Percentiles rank a stretch among this genome's conserved stretches.
Evolutionary conservation across 495 filamentous ascomycete genomes (phyloP).

Genomic region (Chaetomidium leptoderma): DNA sequence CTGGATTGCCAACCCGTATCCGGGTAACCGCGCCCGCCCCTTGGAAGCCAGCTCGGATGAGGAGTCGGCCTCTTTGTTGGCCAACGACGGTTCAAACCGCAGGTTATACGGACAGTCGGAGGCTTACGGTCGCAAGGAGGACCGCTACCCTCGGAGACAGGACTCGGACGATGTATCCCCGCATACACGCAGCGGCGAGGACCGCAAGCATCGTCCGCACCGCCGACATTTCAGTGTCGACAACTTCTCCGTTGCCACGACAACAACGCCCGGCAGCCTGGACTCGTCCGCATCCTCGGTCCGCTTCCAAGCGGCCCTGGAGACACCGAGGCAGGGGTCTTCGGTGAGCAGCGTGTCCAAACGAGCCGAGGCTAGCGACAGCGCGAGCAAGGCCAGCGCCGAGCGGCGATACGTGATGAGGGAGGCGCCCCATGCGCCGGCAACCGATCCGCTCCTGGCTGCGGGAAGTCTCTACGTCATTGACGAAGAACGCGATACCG

Average conservation of each 20-base stretch:
- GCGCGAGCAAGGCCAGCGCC: not conserved
- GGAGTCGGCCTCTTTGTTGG: constrained; percentile 27
- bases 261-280: constrained; percentile 17
- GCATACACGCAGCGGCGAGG: constrained; percentile 4
- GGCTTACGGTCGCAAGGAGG: not conserved
- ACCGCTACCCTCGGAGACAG: not conserved
- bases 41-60: constrained; percentile 14
- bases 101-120: not conserved
- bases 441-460: constrained; percentile 32
- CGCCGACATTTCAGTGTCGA: constrained; percentile 33
- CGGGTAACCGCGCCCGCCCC: not conserved
- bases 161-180: constrained; percentile 9
- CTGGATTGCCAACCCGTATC: constrained; percentile 23
- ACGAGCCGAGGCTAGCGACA: constrained; percentile 2
- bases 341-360: not conserved
- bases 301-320: constrained; percentile 30
- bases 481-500: constrained; percentile 20
- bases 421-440: constrained; percentile 29
- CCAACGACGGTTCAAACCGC: constrained; percentile 1
- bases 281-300: constrained; percentile 17
- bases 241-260: constrained; percentile 28
- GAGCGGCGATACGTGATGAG: constrained; percentile 31
- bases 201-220: constrained; percentile 10
- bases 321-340: constrained; percentile 9
- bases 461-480: constrained; percentile 30